Evolutionary conservation across 2,329 filamentous ascomycete genomes (phyloP).

Genomic region (Tolypocladium tropicale): DNA sequence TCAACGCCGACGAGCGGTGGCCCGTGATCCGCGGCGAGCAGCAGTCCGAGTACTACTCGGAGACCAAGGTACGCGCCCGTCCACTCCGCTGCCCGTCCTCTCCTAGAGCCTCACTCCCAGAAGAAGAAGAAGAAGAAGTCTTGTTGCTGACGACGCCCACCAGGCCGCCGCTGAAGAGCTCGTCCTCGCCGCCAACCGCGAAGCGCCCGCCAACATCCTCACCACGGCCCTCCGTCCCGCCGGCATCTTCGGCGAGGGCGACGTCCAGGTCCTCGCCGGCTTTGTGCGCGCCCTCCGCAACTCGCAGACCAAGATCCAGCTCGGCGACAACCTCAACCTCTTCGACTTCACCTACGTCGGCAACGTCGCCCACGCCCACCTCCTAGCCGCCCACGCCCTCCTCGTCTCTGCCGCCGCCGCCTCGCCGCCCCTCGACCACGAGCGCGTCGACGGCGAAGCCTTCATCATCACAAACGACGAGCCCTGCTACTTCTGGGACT

Average conservation of each 20-base stretch:
- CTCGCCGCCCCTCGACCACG: constrained; percentile 57
- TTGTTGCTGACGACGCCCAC: neutral
- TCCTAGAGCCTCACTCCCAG: too few species aligned
- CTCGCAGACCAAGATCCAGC: constrained; percentile 64
- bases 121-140: too few species aligned
- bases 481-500: constrained; percentile 87
- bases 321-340: constrained; percentile 59
- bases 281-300: constrained; percentile 62
- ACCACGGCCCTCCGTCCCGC: constrained; percentile 78
- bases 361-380: constrained; percentile 64
- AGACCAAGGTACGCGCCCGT: constrained; percentile 61
- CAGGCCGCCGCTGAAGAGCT: constrained; percentile 70
- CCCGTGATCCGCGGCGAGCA: constrained; percentile 61
- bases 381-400: constrained; percentile 68
- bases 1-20: constrained; percentile 77
- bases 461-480: constrained; percentile 88
- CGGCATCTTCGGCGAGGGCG: constrained; percentile 85
- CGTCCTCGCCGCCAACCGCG: constrained; percentile 66
- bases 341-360: constrained; percentile 57
- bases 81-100: neutral
- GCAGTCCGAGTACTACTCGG: constrained; percentile 76
- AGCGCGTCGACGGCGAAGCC: constrained; percentile 71
- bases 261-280: constrained; percentile 64
- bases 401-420: constrained; percentile 46
- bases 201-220: constrained; percentile 47